Evolutionary conservation across 805 yeast genomes (phyloP).

Genomic region (Pichia pseudocactophila): DNA sequence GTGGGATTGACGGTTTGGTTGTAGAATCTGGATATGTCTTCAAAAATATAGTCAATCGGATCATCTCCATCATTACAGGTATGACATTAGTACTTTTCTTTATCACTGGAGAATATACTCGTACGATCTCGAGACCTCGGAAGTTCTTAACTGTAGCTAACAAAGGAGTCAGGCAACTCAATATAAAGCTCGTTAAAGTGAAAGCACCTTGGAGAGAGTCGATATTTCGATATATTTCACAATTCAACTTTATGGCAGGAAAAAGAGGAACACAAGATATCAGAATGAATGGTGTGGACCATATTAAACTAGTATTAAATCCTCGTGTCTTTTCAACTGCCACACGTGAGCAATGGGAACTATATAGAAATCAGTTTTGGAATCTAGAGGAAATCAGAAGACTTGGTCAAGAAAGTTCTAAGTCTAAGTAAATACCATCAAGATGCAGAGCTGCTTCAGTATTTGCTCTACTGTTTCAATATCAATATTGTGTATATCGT

Average conservation of each 20-base stretch:
- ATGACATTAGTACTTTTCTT: slow-evolving; percentile 72
- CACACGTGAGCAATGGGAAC: slow-evolving; percentile 89
- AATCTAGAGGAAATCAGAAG: slow-evolving; percentile 68
- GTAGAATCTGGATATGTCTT: slow-evolving; percentile 20
- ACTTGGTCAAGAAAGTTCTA: slow-evolving; percentile 6
- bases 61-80: slow-evolving; percentile 49
- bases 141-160: slow-evolving; percentile 75
- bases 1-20: neutral
- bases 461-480: too few relatives aligned
- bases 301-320: slow-evolving; percentile 71
- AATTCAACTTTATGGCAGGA: neutral
- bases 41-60: slow-evolving; percentile 36
- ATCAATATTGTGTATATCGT: too few relatives aligned
- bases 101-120: slow-evolving; percentile 80
- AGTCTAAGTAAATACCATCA: too few relatives aligned
- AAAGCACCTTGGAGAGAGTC: slow-evolving; percentile 17
- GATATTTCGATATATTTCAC: slow-evolving; percentile 1
- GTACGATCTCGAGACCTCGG: slow-evolving; percentile 77
- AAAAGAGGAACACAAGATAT: neutral
- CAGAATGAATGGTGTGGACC: slow-evolving; percentile 56
- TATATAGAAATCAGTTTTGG: slow-evolving; percentile 92
- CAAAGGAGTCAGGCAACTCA: slow-evolving; percentile 79
- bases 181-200: slow-evolving; percentile 66
- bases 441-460: too few relatives aligned
- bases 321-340: slow-evolving; percentile 78